A percentile compares a stretch with the other conserved stretches of the same genome.
Conservation (phyloP, 306 rosid species). For the Quercus cerris region DNA sequence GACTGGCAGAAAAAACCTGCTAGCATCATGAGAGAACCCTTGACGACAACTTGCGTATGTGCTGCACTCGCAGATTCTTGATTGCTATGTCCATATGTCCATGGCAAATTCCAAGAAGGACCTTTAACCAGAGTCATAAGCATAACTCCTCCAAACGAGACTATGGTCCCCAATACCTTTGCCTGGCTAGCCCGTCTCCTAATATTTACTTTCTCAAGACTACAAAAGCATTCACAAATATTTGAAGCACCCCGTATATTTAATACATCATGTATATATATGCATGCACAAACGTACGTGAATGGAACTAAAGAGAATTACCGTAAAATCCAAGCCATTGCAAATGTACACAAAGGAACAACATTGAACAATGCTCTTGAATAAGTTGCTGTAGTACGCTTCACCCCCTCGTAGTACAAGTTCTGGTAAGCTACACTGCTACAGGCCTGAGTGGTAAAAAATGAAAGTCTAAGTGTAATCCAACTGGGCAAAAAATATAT, state of each 20-base stretch:
- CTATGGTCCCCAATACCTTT: constrained; percentile 40
- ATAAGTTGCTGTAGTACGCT: constrained; percentile 50
- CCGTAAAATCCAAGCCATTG: constrained; percentile 53
- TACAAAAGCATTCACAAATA: constrained; percentile 7
- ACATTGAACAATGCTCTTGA: constrained; percentile 50
- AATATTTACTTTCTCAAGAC: constrained; percentile 48
- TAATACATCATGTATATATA: no score
- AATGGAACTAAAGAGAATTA: background rate
- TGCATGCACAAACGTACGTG: background rate
- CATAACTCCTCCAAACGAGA: constrained; percentile 54
- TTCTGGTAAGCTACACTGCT: constrained; percentile 56
- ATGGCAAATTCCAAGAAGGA: constrained; percentile 29
- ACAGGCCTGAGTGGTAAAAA: constrained; percentile 39
- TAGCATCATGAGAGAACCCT: constrained; percentile 44
- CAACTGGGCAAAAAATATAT: no score
- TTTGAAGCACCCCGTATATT: no score
- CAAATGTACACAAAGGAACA: constrained; percentile 49
- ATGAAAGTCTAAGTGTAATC: background rate
- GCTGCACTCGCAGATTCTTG: constrained; percentile 9
- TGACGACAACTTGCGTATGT: constrained; percentile 25
- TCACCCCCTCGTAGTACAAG: constrained; percentile 50
- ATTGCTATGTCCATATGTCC: constrained; percentile 17
- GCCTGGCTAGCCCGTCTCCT: constrained; percentile 33
- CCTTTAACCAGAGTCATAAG: constrained; percentile 44
- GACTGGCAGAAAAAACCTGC: constrained; percentile 49